A percentile compares a stretch with the other conserved stretches of the same genome.
Conservation (phyloP, 371 early-diverging fungal genomes). For the Pancytospora epiphaga region DNA sequence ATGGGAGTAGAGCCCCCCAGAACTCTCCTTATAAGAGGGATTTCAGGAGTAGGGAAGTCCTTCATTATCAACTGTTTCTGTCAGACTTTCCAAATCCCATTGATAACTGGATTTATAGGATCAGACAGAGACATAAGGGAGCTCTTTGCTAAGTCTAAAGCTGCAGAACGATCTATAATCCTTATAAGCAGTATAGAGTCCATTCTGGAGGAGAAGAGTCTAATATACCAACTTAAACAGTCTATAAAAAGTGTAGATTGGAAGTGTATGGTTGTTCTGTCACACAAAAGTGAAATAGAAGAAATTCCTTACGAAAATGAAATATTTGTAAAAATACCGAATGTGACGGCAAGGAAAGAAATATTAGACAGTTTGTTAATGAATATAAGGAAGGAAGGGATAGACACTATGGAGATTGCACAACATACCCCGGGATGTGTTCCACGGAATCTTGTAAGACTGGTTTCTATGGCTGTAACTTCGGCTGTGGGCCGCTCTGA, state of each 20-base stretch:
- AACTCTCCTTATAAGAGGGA: conserved; percentile 53
- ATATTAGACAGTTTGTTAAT: conserved; percentile 40
- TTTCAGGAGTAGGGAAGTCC: conserved; percentile 57
- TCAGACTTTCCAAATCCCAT: conserved; percentile 44
- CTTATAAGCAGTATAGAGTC: conserved; percentile 52
- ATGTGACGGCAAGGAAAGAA: conserved; percentile 38
- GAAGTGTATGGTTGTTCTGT: conserved; percentile 38
- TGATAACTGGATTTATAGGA: conserved; percentile 32
- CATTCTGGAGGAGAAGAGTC: conserved; percentile 34
- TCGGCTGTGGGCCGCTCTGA: conserved; percentile 33
- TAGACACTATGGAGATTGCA: conserved; percentile 42
- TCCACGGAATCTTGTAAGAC: conserved; percentile 46
- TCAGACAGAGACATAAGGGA: conserved; percentile 44
- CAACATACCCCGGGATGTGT: conserved; percentile 57
- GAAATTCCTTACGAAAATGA: conserved; percentile 48
- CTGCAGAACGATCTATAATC: conserved; percentile 42
- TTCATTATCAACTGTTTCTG: conserved; percentile 48
- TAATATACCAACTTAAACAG: conserved; percentile 42
- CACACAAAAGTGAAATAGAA: conserved; percentile 21
- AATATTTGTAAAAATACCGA: conserved; percentile 56
- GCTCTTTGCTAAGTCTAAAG: conserved; percentile 43
- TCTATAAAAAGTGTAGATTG: conserved; percentile 42
- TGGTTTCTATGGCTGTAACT: conserved; percentile 48
- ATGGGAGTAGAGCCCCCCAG: conserved; percentile 36
- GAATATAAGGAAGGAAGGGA: conserved; percentile 18